Evolutionary conservation across 129 eudicot species (phyloP).

Genomic region (Lactuca saligna): DNA sequence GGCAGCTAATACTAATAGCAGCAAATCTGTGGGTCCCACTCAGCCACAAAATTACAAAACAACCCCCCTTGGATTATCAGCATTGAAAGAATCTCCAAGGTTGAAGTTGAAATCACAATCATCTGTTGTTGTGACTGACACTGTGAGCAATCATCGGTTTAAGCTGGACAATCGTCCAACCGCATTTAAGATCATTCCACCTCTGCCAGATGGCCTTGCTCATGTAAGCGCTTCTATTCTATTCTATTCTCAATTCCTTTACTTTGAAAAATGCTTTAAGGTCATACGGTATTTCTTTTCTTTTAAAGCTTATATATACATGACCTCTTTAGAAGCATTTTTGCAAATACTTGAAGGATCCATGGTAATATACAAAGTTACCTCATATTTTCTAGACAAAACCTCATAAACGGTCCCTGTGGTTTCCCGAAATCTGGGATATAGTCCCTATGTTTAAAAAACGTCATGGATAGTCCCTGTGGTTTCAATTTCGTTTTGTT

Average conservation of each 20-base stretch:
- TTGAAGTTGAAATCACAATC: constrained; percentile 45
- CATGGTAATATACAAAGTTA: background rate
- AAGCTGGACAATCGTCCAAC: constrained; percentile 85
- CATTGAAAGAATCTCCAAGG: constrained; percentile 40
- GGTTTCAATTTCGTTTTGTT: no score
- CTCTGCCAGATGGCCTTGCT: constrained; percentile 68
- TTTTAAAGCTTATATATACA: no score
- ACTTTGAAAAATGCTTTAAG: background rate
- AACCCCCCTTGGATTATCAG: constrained; percentile 17
- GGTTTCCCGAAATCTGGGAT: no score
- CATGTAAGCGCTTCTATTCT: constrained; percentile 42
- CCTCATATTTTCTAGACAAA: background rate
- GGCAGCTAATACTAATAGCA: constrained; percentile 16
- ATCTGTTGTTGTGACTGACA: constrained; percentile 42
- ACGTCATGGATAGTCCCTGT: no score
- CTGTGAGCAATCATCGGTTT: constrained; percentile 51
- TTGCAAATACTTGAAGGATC: constrained; percentile 10
- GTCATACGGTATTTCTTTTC: no score
- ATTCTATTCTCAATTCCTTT: background rate
- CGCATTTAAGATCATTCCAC: constrained; percentile 54
- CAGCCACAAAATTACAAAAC: constrained; percentile 36
- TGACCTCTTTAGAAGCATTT: background rate
- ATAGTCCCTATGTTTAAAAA: no score
- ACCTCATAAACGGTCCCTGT: no score
- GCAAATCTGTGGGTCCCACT: constrained; percentile 34